Evolutionary conservation across 164 flowering plant species (phyloP), one percentile per base, ranked within the genome.

Genomic region (Kingdonia uniflora): DNA sequence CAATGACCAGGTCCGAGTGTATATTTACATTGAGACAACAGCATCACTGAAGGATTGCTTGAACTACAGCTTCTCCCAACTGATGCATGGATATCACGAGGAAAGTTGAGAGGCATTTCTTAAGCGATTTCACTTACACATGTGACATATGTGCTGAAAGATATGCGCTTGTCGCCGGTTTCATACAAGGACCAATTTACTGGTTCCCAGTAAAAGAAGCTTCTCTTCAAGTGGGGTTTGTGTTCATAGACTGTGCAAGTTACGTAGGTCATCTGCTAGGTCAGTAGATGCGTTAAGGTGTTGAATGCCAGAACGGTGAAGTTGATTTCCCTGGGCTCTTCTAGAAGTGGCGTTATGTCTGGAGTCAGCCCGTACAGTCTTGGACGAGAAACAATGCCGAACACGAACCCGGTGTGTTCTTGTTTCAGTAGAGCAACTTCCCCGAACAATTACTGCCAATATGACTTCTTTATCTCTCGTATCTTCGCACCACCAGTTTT

Each of bases 401-500:
- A 94, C 85, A 23, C 57, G 65, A 40, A 87, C 58, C 0, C 64
- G 70, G 42, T 87, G 92, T 56, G 54, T 75, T 59, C 41, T 66
- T 14, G 69, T 57, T 60, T 74, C 80, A 1, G 69, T 51, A 12
- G 88, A 73, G 68, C 62, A 71, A 58, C 71, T 67, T 19, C 96
- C 95, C 24, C 62, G 62, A 4, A 85, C 68, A 48, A 41, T 71
- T 19, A 87, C 73, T 5, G 42, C 55, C 56, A 89, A 59, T 6
- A 78, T 62, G 26, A 80, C 90, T 71, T 84, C 95, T 70, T 87
- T 84, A 54, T 94, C 96, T 54, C 85, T 66, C 16, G 80, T 71
- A 71, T 88, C 95, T 70, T 94, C 96, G 56, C 72, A 77, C 95
- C 92, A 94, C 75, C 80, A 80, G 73, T 70, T 94, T 49, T 80